A percentile compares a stretch with the other conserved stretches of the same genome.
Conservation (phyloP, 2,329 filamentous ascomycete species). For the Cytospora piceicola region DNA sequence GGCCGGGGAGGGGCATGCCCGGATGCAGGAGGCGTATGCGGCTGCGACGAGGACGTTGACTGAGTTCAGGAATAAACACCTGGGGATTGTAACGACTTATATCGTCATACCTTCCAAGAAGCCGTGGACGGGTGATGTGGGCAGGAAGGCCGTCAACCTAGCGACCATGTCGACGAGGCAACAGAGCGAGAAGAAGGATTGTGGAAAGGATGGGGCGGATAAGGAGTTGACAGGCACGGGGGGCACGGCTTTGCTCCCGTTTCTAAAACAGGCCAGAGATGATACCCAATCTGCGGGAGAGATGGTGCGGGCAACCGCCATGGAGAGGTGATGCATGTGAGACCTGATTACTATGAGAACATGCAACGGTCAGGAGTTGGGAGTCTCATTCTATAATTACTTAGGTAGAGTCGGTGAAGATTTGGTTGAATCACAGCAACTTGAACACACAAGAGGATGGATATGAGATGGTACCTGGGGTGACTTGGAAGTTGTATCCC, state of each 20-base stretch:
- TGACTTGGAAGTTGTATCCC: too few species aligned
- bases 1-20: conserved; percentile 54
- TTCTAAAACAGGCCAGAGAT: conserved; percentile 85
- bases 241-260: conserved; percentile 84
- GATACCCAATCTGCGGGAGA: conserved; percentile 63
- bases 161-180: conserved; percentile 27
- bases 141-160: conserved; percentile 34
- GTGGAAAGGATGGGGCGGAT: conserved; percentile 34
- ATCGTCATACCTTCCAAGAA: conserved; percentile 77
- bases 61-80: conserved; percentile 80
- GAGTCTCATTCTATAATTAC: too few species aligned
- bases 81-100: conserved; percentile 87
- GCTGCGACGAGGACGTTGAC: conserved; percentile 75
- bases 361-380: conserved; percentile 4
- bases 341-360: neutral
- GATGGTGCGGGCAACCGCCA: conserved; percentile 17
- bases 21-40: conserved; percentile 60
- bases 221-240: conserved; percentile 79
- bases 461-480: too few species aligned
- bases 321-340: conserved; percentile 5
- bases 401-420: too few species aligned
- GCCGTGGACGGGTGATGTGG: conserved; percentile 38
- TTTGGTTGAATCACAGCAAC: too few species aligned
- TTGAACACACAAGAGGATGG: too few species aligned
- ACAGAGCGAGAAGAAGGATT: conserved; percentile 25